Evolutionary conservation across 169 alveolate genomes (phyloP).

Genomic region (Perkinsus olseni): DNA sequence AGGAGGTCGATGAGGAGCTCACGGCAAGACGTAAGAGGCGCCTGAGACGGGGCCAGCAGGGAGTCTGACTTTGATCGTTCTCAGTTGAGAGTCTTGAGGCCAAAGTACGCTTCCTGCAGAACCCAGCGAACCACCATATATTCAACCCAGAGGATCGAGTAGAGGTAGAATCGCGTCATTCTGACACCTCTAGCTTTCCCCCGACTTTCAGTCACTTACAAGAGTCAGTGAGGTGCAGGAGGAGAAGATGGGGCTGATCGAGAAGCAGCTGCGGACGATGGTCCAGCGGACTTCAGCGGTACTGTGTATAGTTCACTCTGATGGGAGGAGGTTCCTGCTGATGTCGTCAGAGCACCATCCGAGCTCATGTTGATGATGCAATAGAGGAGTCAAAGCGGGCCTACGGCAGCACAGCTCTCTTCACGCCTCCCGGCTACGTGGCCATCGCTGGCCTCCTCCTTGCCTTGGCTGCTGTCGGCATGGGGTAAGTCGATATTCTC

Average conservation of each 20-base stretch:
- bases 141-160: neutral
- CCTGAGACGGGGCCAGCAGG: neutral
- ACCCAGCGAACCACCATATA: neutral
- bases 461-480: neutral
- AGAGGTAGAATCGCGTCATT: neutral
- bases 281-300: neutral
- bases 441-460: neutral
- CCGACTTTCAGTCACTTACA: neutral
- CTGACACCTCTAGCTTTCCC: neutral
- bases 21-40: neutral
- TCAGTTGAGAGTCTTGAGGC: neutral
- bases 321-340: neutral
- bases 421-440: neutral
- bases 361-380: neutral
- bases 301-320: neutral
- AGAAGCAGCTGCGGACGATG: neutral
- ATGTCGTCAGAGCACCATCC: neutral
- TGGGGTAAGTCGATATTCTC: neutral
- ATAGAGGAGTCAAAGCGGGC: neutral
- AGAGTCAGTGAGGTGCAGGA: neutral
- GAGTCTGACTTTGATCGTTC: neutral
- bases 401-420: neutral
- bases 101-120: neutral
- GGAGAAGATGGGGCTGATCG: neutral
- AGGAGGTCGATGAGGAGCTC: neutral